Evolutionary conservation across 768 basidiomycete genomes (phyloP), one percentile per base, ranked within the genome.

Genomic region (Termitomyces sp.): DNA sequence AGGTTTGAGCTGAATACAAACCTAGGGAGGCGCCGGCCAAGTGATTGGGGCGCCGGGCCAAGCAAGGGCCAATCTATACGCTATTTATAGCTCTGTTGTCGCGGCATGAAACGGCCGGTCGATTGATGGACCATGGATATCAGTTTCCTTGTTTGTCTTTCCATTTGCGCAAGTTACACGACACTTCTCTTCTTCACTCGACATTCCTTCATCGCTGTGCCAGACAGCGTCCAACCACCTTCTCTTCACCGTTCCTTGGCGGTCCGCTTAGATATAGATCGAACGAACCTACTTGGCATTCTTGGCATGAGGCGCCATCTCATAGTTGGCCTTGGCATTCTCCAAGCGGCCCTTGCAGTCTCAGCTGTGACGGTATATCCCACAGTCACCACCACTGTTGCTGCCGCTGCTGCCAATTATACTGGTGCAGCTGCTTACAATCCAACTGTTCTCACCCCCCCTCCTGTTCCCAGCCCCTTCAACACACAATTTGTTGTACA

Each of bases 371-470:
- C 75, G 2, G 64, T 76, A 1, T 75, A 74, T 56, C 64, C 57
- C 7, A 62, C 64, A 40, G 71, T 66, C 3, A 45, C 56, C 3
- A 56, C 64, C 15, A 60, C 62, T 21, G 1, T 37, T n/a, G 62
- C 68, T 6, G 65, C 60, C 3, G 65, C 70, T n/a, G 74, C 73
- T 24, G 71, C 77, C 4, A 67, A 62, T 9, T 82, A 78, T 57
- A 82, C 80, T 0, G 77, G 77, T 1, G 65, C 75, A 15, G 62
- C 82, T 6, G 81, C 80, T 0, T 85, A 84, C 61, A 77, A 86
- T 60, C 74, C 77, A 3, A 76, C 74, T 0, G 62, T 72, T 9
- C 72, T 88, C 6, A 66, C 59, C 30, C 68, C 84, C 2, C 84
- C 85, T 6, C 63, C 82, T 0, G 67, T 81, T 1, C 85, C 85